phyloP scores from a whole-genome alignment of 495 filamentous ascomycete species.

The Neurospora hispaniola region DNA sequence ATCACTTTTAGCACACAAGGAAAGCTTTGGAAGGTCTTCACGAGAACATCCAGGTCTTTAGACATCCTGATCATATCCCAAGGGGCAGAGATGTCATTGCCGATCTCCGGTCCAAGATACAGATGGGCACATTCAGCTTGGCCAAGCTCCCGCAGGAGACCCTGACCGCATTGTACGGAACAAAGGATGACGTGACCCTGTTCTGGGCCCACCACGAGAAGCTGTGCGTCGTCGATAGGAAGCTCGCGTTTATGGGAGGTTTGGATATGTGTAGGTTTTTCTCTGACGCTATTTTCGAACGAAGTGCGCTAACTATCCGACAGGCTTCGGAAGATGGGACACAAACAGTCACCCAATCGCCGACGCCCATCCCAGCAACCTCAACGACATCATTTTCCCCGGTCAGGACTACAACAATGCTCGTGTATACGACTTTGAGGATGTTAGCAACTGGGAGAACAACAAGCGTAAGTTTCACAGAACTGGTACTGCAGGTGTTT shows the following conservation, averaged over 20 bases:
- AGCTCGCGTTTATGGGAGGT: constrained; percentile 83
- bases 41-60: constrained; percentile 81
- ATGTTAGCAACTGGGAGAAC: constrained; percentile 71
- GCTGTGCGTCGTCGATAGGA: constrained; percentile 71
- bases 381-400: constrained; percentile 67
- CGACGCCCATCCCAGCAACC: constrained; percentile 71
- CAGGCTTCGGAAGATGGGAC: constrained; percentile 52
- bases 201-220: constrained; percentile 98
- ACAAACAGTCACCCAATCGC: constrained; percentile 68
- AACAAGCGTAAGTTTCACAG: constrained; percentile 50
- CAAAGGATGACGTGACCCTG: constrained; percentile 65
- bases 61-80: constrained; percentile 83
- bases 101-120: constrained; percentile 30
- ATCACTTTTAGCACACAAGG: constrained; percentile 59
- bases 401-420: constrained; percentile 97
- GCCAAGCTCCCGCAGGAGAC: constrained; percentile 54
- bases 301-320: constrained; percentile 4
- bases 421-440: constrained; percentile 73
- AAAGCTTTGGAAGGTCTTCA: constrained; percentile 68
- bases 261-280: constrained; percentile 47
- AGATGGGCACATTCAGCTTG: constrained; percentile 34
- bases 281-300: background rate
- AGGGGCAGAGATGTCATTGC: constrained; percentile 47
- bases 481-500: background rate
- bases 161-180: constrained; percentile 68